Conservation (phyloP, 2,329 filamentous ascomycete species). For the Aspergillus sp. region DNA sequence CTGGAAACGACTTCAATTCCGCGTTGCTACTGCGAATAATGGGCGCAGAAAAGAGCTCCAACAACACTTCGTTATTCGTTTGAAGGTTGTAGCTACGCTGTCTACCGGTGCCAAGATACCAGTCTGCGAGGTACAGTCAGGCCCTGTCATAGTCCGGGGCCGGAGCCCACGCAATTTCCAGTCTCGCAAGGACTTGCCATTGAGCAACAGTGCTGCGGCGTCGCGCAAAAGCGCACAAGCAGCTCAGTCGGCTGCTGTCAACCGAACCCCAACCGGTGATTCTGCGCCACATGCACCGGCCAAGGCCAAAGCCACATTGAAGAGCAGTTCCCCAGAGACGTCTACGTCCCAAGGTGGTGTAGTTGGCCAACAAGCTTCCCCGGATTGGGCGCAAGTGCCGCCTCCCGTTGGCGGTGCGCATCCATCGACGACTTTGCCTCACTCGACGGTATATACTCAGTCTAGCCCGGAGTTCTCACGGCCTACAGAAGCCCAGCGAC, state of each 20-base stretch:
- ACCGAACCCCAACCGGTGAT: conserved; percentile 36
- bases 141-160: conserved; percentile 89
- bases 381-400: conserved; percentile 42
- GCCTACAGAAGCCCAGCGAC: conserved; percentile 40
- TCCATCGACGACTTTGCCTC: conserved; percentile 26
- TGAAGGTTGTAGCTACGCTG: conserved; percentile 83
- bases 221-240: conserved; percentile 68
- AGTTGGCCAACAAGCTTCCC: conserved; percentile 30
- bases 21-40: conserved; percentile 95
- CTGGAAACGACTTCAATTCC: conserved; percentile 90
- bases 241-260: conserved; percentile 33
- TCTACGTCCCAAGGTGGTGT: conserved; percentile 32
- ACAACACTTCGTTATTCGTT: conserved; percentile 88
- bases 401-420: conserved; percentile 24
- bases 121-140: conserved; percentile 80
- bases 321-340: conserved; percentile 41
- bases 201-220: conserved; percentile 76
- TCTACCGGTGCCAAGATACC: conserved; percentile 80
- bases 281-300: conserved; percentile 31
- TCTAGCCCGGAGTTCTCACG: conserved; percentile 57
- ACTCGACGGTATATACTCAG: conserved; percentile 49
- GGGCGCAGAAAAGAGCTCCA: conserved; percentile 91
- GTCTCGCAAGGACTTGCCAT: conserved; percentile 85
- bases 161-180: conserved; percentile 94
- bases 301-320: conserved; percentile 32